Conservation (phyloP, 768 basidiomycete species). For the Hortiboletus campestris region DNA sequence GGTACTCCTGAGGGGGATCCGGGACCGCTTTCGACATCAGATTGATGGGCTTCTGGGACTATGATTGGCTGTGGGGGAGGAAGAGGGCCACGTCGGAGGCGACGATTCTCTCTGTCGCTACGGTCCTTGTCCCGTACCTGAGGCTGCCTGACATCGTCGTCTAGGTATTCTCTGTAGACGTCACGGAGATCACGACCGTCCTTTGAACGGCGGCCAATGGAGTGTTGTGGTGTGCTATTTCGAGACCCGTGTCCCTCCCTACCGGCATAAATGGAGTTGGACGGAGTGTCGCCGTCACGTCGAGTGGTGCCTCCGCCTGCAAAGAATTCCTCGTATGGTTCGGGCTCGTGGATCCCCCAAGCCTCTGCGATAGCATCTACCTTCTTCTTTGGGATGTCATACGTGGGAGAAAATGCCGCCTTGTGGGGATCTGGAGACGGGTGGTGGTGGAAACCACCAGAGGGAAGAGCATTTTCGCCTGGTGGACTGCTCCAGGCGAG, state of each 20-base stretch:
- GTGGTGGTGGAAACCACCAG: slow-evolving; percentile 54
- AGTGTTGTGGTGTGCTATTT: slow-evolving; percentile 36
- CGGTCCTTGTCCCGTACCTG: slow-evolving; percentile 36
- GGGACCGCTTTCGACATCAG: slow-evolving; percentile 35
- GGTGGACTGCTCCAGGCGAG: slow-evolving; percentile 60
- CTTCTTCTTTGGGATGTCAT: slow-evolving; percentile 74
- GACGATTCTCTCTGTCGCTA: slow-evolving; percentile 32
- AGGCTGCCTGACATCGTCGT: slow-evolving; percentile 35
- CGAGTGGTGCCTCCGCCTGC: slow-evolving; percentile 65
- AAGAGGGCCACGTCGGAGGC: slow-evolving; percentile 49
- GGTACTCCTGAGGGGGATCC: slow-evolving; percentile 48
- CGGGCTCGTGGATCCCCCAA: slow-evolving; percentile 91
- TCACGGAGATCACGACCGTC: slow-evolving; percentile 52
- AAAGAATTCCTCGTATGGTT: slow-evolving; percentile 87
- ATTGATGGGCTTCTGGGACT: slow-evolving; percentile 52
- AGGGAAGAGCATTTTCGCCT: slow-evolving; percentile 41
- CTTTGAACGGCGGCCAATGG: slow-evolving; percentile 39
- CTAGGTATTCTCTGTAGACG: slow-evolving; percentile 43
- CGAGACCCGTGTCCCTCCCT: slow-evolving; percentile 45
- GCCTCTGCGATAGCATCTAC: slow-evolving; percentile 89
- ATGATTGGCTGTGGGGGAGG: slow-evolving; percentile 87
- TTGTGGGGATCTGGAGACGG: slow-evolving; percentile 43
- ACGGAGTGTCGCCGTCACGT: slow-evolving; percentile 53
- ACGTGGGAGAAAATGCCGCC: slow-evolving; percentile 47
- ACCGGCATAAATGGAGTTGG: slow-evolving; percentile 70